Base-by-base conservation (phyloP, 169 alveolate species). In the Plasmodium gallinaceum region DNA sequence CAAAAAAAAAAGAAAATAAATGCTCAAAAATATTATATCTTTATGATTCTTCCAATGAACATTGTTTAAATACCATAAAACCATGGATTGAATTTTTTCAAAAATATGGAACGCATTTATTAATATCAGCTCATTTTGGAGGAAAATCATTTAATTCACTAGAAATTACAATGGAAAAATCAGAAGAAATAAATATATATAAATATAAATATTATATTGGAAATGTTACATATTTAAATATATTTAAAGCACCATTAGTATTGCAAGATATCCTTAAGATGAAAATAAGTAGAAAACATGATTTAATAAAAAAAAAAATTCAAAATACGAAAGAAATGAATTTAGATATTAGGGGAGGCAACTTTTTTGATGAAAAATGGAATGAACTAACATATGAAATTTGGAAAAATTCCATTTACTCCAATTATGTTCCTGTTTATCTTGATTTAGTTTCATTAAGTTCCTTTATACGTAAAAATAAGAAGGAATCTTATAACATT, bases 61-160 rank as follows among this genome's bases (percentile, higher is more conserved):
- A 43, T 20, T 94, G 96, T n/a, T 20, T 71, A 72, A 54, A 52
- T 62, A 43, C 26, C 24, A 62, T 92, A 43, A 85, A 89, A 39
- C 62, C 48, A 16, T 94, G 96, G 96, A 83, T 94, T 2, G 69
- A 89, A 48, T 92, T 94, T 88, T 94, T 94, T 88, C 74, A 72
- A 80, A 65, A 85, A 18, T 94, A 89, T 76, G 96, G 96, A 46
- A 94, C 96, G 10, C 96, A 94, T 74, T 58, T 94, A 16, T 46
- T 78, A 39, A 5, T 78, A 42, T 62, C 89, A 26, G 89, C 89
- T 7, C 89, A 78, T 22, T 78, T 78, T 46, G 89, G 89, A 16
- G 89, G 78, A 39, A 65, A 42, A 57, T 39, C 89, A 20, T 51
- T 78, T 24, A 78, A 78, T 20, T n/a, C 89, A 20, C 14, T 78